These are phyloP conservation scores for Myriosclerotinia scirpicola DNA, from an alignment of 2,329 filamentous ascomycete genomes.

Conservation along the genomic window DNA sequence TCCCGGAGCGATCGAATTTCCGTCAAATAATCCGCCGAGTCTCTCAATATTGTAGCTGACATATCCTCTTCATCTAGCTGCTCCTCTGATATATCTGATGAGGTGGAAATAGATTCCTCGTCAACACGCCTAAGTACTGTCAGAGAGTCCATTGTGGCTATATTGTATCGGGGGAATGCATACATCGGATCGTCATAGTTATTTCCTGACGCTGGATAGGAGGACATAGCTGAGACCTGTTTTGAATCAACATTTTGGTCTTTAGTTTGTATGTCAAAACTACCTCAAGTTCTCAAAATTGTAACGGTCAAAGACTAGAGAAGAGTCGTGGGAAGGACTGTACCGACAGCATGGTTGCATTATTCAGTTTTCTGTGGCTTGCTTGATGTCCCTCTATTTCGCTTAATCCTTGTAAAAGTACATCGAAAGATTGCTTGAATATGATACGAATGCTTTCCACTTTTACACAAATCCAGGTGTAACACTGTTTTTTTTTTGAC, in stretches of 20 bases:
- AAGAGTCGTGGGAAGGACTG: slow-evolving; percentile 1
- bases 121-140: slow-evolving; percentile 11
- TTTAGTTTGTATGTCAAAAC: neutral
- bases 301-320: slow-evolving; percentile 8
- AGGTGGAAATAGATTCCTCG: slow-evolving; percentile 17
- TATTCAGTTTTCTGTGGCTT: slow-evolving; percentile 11
- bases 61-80: neutral
- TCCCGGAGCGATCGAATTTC: slow-evolving; percentile 49
- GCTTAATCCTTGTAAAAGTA: slow-evolving; percentile 15
- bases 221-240: slow-evolving; percentile 21
- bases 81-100: slow-evolving; percentile 12
- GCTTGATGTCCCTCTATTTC: slow-evolving; percentile 11
- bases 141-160: neutral
- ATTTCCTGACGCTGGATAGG: neutral
- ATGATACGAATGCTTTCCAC: slow-evolving; percentile 7
- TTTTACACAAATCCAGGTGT: slow-evolving; percentile 14
- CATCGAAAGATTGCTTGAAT: slow-evolving; percentile 2
- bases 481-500: slow-evolving; percentile 4
- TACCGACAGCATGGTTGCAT: slow-evolving; percentile 20
- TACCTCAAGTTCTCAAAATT: slow-evolving; percentile 18
- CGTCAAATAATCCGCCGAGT: slow-evolving; percentile 48
- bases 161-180: neutral
- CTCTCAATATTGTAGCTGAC: slow-evolving; percentile 32
- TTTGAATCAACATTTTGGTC: slow-evolving; percentile 20
- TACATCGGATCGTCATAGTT: slow-evolving; percentile 17